Base-by-base conservation (phyloP, 1,139 yeast genomes). In the Suhomyces bolitotheri region DNA sequence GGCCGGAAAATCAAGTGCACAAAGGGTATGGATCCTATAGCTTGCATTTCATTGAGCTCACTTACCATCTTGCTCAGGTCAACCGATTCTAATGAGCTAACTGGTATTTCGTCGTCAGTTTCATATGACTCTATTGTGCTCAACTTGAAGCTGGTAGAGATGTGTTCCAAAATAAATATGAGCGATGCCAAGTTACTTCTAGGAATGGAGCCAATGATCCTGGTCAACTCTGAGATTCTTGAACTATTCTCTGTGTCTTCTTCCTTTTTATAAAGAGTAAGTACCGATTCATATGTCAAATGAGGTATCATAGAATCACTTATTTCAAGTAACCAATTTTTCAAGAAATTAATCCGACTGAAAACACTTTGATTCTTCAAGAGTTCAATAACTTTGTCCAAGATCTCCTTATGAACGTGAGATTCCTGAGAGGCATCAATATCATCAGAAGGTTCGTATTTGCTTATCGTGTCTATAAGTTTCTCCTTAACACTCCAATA, bases 281-380 rank as follows among this genome's bases (percentile, higher is more conserved):
- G 34, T 16, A 70, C 44, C 6, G 69, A 53, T 36, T 70, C 76
- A 44, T 57, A 67, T 2, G 64, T 59, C 46, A 67, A 59, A 41
- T 69, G 66, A 0, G 76, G 76, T n/a, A 71, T 64, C 21, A 69
- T 43, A 0, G 74, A 65, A 41, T 71, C 77, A 25, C 64, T 58
- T 10, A 66, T 58, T 40, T 71, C 76, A 20, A 71, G 54, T 16
- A 71, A 47, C 77, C 77, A 71, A 38, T 56, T 57, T 39, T 65
- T 65, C 17, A 66, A 31, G 38, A 68, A 71, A 37, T 63, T 66
- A 3, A 68, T 45, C 17, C 57, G 43, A 15, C 45, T 45, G 3
- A 28, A 33, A 2, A 40, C 20, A 2, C 34, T 29, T 31, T 49
- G 47, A 6, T 32, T 25, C 9, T 22, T 16, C 14, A 63, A 40